phyloP scores from a whole-genome alignment of 768 basidiomycete species.

The Fistulinella prunicolor region DNA sequence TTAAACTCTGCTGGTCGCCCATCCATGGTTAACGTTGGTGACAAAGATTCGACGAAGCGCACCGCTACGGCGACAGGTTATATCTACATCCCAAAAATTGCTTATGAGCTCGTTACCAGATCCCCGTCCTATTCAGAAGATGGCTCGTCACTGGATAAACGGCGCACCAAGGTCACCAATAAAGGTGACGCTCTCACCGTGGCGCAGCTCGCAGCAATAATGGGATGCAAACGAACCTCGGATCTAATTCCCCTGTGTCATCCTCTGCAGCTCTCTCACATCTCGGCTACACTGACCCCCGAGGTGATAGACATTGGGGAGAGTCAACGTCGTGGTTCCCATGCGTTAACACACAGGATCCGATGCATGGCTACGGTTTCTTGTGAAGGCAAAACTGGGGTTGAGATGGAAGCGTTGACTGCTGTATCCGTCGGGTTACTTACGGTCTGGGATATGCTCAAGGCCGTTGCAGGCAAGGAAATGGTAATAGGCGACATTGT shows the following conservation, averaged over 20 bases:
- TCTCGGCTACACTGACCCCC: conserved; percentile 60
- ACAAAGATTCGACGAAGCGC: conserved; percentile 60
- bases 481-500: conserved; percentile 74
- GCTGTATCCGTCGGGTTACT: conserved; percentile 74
- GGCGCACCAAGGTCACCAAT: conserved; percentile 47
- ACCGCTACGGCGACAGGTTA: conserved; percentile 72
- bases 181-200: conserved; percentile 75
- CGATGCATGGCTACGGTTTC: conserved; percentile 65
- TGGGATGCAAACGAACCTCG: conserved; percentile 82
- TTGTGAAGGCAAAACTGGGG: conserved; percentile 79
- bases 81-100: conserved; percentile 63
- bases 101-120: conserved; percentile 60
- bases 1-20: conserved; percentile 68
- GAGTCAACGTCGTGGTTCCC: not conserved
- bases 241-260: conserved; percentile 88
- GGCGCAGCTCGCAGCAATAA: conserved; percentile 83
- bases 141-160: conserved; percentile 27
- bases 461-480: conserved; percentile 83
- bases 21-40: conserved; percentile 78
- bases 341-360: conserved; percentile 44
- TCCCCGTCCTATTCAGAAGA: conserved; percentile 4
- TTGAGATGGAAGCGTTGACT: conserved; percentile 94
- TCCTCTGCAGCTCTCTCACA: conserved; percentile 68
- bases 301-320: conserved; percentile 27
- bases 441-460: conserved; percentile 93